These are phyloP conservation scores for Shiraia sp. DNA, from an alignment of 2,329 filamentous ascomycete genomes.

Conservation along the genomic window DNA sequence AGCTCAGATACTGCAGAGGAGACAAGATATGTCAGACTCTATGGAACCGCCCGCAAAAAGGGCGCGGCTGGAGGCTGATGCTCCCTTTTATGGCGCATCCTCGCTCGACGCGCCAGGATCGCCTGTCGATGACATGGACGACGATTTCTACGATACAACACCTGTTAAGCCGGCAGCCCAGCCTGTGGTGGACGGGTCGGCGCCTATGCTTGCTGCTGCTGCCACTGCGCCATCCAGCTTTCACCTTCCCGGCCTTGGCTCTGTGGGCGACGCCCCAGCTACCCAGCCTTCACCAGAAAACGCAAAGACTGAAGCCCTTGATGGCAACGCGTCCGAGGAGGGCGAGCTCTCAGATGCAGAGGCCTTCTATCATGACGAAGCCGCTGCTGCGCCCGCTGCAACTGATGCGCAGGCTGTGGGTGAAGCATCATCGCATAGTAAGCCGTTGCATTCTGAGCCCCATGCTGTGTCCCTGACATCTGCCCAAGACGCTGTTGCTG, in stretches of 20 bases:
- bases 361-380: conserved; percentile 32
- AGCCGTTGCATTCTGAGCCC: conserved; percentile 28
- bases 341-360: conserved; percentile 41
- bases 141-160: conserved; percentile 44
- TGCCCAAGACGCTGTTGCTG: conserved; percentile 25
- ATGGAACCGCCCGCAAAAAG: conserved; percentile 48
- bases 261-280: conserved; percentile 26
- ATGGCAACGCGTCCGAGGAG: conserved; percentile 31
- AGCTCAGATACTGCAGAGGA: conserved; percentile 32
- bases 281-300: conserved; percentile 20
- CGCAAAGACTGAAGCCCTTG: conserved; percentile 12
- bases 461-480: conserved; percentile 23
- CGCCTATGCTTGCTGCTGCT: conserved; percentile 11
- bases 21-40: conserved; percentile 39
- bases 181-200: conserved; percentile 18
- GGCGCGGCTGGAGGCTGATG: conserved; percentile 45
- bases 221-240: conserved; percentile 29
- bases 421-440: conserved; percentile 32
- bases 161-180: conserved; percentile 33
- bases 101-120: conserved; percentile 43
- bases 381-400: conserved; percentile 20
- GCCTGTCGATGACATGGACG: conserved; percentile 46
- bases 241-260: conserved; percentile 43
- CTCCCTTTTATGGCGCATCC: conserved; percentile 38
- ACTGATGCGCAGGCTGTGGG: conserved; percentile 23